Percentiles rank a stretch among this genome's conserved stretches.
Conservation (phyloP, 345 rosid genomes). For the Syzygium aqueum region DNA sequence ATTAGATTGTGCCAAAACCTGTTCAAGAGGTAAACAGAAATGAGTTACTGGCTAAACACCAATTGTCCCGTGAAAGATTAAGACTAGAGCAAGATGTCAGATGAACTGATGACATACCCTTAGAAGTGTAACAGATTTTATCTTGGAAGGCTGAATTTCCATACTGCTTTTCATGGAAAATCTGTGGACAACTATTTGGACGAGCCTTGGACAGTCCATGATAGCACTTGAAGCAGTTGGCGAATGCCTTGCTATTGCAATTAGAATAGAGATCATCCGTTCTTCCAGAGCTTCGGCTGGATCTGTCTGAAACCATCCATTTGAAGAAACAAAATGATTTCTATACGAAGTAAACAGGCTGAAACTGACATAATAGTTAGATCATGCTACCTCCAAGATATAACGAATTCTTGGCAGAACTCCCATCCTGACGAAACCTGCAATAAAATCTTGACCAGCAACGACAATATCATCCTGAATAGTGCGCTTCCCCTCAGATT, state of each 20-base stretch:
- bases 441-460: slow-evolving; percentile 89
- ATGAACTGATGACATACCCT: slow-evolving; percentile 35
- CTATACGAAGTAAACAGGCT: background rate
- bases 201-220: slow-evolving; percentile 63
- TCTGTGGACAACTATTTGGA: slow-evolving; percentile 46
- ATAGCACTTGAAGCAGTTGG: slow-evolving; percentile 66
- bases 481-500: slow-evolving; percentile 48
- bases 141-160: slow-evolving; percentile 43
- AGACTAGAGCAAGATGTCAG: background rate
- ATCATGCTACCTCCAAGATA: slow-evolving; percentile 57
- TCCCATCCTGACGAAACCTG: slow-evolving; percentile 91
- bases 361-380: background rate
- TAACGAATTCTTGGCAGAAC: slow-evolving; percentile 60
- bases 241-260: slow-evolving; percentile 87
- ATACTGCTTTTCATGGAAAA: slow-evolving; percentile 34
- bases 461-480: slow-evolving; percentile 78
- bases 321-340: background rate
- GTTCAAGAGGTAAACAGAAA: background rate
- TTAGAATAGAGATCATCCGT: slow-evolving; percentile 45
- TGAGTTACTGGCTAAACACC: background rate
- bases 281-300: slow-evolving; percentile 48
- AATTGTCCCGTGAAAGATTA: background rate
- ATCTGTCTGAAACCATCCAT: slow-evolving; percentile 43
- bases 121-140: slow-evolving; percentile 53
- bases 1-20: slow-evolving; percentile 74